These are phyloP conservation scores for Hylodesmum podocarpum DNA, from an alignment of 306 rosid species.

Conservation along the genomic window DNA sequence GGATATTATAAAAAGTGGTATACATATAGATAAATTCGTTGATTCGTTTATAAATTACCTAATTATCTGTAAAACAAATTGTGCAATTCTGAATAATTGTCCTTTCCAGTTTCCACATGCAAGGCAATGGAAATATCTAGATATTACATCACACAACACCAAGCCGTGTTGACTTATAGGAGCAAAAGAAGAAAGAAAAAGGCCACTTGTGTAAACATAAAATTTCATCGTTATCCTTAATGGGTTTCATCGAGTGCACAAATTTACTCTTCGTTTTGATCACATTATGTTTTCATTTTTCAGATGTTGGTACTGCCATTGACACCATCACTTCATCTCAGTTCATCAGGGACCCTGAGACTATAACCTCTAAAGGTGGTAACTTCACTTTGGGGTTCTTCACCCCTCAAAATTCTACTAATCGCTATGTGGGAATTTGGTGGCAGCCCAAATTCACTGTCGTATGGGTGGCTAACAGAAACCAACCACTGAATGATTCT, in stretches of 20 bases:
- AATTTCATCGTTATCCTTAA: background rate
- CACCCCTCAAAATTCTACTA: conserved; percentile 2
- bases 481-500: conserved; percentile 27
- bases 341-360: conserved; percentile 17
- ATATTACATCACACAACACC: too few relatives aligned
- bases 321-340: conserved; percentile 6
- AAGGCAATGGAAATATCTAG: too few relatives aligned
- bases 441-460: background rate
- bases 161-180: background rate
- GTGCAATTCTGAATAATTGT: too few relatives aligned
- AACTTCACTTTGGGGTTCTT: conserved; percentile 22
- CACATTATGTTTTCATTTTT: background rate
- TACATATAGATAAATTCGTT: too few relatives aligned
- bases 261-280: background rate
- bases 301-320: background rate
- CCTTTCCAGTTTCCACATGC: too few relatives aligned
- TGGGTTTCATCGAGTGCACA: background rate
- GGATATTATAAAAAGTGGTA: too few relatives aligned
- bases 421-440: conserved; percentile 33
- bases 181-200: background rate
- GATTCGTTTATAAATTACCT: too few relatives aligned
- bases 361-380: background rate
- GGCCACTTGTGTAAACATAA: too few relatives aligned
- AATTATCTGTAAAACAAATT: too few relatives aligned
- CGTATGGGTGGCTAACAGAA: conserved; percentile 34